Base-by-base conservation (phyloP, 2,329 filamentous ascomycete genomes). In the Ophiostoma australiae region DNA sequence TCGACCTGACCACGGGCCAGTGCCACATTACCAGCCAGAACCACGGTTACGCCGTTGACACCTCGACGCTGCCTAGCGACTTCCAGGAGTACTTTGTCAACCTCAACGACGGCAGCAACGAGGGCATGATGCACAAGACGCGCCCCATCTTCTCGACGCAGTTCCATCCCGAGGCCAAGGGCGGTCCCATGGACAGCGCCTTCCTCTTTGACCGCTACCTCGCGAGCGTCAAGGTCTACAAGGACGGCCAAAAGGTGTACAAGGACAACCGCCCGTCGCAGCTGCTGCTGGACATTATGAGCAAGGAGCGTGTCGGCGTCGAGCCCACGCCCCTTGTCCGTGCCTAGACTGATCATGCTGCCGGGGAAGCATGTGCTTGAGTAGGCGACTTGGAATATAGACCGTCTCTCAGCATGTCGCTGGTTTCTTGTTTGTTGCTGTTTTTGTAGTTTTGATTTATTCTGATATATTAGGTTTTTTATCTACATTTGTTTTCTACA, bases 21-120 rank as follows among this genome's bases (percentile, higher is more conserved):
- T 98, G 95, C 88, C 94, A 98, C 85, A 98, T 98, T 81, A 98
- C 94, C 72, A 94, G 90, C 80, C 95, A 99, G 85, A 98, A 98
- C 84, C 95, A 98, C 83, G 95, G 95, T 74, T 99, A 98, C 78
- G 95, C 94, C 63, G 92, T 99, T 72, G 94, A 98, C 78, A 87
- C 91, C 6, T 85, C 86, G 72, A 97, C 93, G 13, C 85, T 99
- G 58, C 88, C 92, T 70, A 84, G 83, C 70, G 93, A 97, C 52
- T 99, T 93, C 89, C 95, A 94, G 86, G 94, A 97, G 81, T 98
- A 97, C 86, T 99, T 98, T 80, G 90, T 97, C 81, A 98, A 99
- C 85, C 85, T 98, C 75, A 99, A 98, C 82, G 95, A 99, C 79
- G 92, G 93, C 73, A 94, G 91, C 81, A 99, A 99, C 81, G 95